Conservation (phyloP, 2,329 filamentous ascomycete species). For the Cladophialophora yegresii region DNA sequence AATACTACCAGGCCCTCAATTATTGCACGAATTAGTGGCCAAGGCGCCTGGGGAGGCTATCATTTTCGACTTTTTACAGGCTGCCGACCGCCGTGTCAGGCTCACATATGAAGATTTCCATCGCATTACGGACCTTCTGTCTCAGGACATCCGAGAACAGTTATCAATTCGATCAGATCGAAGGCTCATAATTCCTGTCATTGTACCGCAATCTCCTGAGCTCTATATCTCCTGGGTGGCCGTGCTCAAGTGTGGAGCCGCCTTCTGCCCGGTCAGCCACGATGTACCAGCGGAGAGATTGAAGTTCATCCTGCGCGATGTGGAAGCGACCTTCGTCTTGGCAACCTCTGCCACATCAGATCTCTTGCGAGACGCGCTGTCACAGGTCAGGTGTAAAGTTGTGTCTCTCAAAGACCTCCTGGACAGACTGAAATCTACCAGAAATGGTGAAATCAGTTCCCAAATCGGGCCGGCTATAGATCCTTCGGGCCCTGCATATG, state of each 20-base stretch:
- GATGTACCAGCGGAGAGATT: conserved; percentile 77
- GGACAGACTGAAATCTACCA: not conserved
- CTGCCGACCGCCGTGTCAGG: conserved; percentile 49
- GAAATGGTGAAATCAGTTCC: not conserved
- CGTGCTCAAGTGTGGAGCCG: conserved; percentile 76
- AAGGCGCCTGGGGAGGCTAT: conserved; percentile 42
- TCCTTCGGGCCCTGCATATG: conserved; percentile 65
- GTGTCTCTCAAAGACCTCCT: conserved; percentile 37
- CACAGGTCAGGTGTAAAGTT: conserved; percentile 45
- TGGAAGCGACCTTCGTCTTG: conserved; percentile 68
- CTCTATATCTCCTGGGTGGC: conserved; percentile 78
- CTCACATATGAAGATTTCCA: conserved; percentile 60
- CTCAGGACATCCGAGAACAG: conserved; percentile 20
- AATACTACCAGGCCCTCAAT: conserved; percentile 55
- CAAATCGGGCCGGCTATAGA: conserved; percentile 36
- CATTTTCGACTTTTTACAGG: conserved; percentile 66
- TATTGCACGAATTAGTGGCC: conserved; percentile 66
- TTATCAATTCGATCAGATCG: conserved; percentile 30
- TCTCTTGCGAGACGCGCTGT: conserved; percentile 30
- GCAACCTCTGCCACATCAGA: conserved; percentile 52
- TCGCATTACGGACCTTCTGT: conserved; percentile 47
- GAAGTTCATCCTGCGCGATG: conserved; percentile 77
- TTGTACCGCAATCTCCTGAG: conserved; percentile 73
- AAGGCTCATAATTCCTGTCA: conserved; percentile 65
- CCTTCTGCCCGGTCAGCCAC: conserved; percentile 80